Evolutionary conservation across 768 basidiomycete species (phyloP), one percentile per base, ranked within the genome.

Genomic region (Heimioporus sp.): DNA sequence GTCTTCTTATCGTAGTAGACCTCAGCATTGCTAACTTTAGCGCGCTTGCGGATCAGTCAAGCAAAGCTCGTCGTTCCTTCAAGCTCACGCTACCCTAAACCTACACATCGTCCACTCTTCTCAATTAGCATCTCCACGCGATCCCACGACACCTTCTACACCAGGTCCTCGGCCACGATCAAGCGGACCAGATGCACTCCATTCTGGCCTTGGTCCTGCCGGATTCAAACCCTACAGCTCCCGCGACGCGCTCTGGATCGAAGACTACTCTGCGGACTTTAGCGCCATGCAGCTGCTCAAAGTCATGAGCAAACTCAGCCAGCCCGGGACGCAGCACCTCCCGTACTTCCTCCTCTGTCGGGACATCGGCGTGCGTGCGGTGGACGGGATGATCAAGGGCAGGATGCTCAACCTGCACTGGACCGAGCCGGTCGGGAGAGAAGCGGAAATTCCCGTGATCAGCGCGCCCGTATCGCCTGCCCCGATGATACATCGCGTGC

Each of bases 21-120:
- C 37, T 16, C 54, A 16, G 10, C 35, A 52, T 48, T 35, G 11
- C 58, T 56, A 41, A 54, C 51, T 6, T 28, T 28, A 7, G 7
- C 24, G 24, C 24, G 15, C 17, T 16, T 32, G 16, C 53, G 37
- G 44, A 24, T 30, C 56, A 91, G 88, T 90, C 65, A 84, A 83
- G 60, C 85, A 87, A 60, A 83, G 85, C 52, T 88, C 89, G 0
- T 87, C 89, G 62, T 92, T 90, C 72, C 79, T 92, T 20, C 91
- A 92, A 71, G 91, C 91, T 0, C 87, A 92, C 52, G 78, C 89
- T 1, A 73, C 90, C 2, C 79, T 93, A 49, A 92, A 93, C 58
- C 79, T 93, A 13, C 91, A 93, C 65, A 87, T 93, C 65, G 88
- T 93, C 47, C 90, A 92, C 60, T 86, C 89, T 2, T 85, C 86